These are phyloP conservation scores for Ehretia macrophylla DNA, from an alignment of 257 asterid genomes.

Conservation along the genomic window DNA sequence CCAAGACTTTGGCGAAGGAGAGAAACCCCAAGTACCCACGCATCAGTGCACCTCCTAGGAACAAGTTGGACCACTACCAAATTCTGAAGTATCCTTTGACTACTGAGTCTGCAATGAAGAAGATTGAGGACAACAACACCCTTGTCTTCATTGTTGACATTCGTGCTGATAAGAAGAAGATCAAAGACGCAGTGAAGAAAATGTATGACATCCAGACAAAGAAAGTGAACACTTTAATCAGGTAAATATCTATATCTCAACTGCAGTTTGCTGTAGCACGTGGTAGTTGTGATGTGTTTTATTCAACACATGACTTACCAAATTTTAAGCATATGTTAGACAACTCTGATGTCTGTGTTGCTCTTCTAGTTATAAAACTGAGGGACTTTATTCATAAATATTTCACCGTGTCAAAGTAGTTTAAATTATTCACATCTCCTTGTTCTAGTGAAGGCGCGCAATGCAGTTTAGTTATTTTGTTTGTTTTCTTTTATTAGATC, in stretches of 20 bases:
- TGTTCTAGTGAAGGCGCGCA: background rate
- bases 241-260: constrained; percentile 3
- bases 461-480: too few relatives aligned
- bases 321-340: too few relatives aligned
- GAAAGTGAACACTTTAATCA: constrained; percentile 30
- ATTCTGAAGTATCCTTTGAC: constrained; percentile 26
- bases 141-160: constrained; percentile 27
- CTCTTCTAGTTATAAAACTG: too few relatives aligned
- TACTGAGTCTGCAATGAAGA: constrained; percentile 29
- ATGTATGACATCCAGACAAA: constrained; percentile 30
- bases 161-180: constrained; percentile 28
- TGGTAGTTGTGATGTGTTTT: too few relatives aligned
- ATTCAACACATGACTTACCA: too few relatives aligned
- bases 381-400: too few relatives aligned
- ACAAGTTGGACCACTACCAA: constrained; percentile 26
- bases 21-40: constrained; percentile 28
- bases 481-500: too few relatives aligned
- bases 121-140: constrained; percentile 32
- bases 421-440: too few relatives aligned
- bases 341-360: too few relatives aligned
- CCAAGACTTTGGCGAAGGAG: constrained; percentile 24
- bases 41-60: constrained; percentile 25
- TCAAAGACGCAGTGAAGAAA: constrained; percentile 23
- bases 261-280: background rate
- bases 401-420: too few relatives aligned